Percentiles rank a stretch among this genome's conserved stretches.
Conservation (phyloP, 768 basidiomycete genomes). For the Amyloporia xantha region DNA sequence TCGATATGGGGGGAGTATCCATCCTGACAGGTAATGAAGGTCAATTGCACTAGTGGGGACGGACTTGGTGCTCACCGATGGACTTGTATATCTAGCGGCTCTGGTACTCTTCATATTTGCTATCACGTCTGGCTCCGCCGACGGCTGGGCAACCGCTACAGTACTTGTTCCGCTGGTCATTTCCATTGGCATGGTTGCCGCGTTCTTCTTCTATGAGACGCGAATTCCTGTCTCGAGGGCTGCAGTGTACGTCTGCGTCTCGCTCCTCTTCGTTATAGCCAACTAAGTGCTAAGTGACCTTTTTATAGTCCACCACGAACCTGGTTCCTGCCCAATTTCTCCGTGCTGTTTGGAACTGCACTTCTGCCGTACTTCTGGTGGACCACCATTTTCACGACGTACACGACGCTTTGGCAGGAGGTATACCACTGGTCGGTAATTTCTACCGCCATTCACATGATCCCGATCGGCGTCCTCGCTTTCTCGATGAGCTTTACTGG, state of each 20-base stretch:
- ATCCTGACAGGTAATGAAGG: slow-evolving; percentile 24
- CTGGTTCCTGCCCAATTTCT: slow-evolving; percentile 35
- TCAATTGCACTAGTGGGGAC: neutral
- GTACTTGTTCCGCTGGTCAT: slow-evolving; percentile 40
- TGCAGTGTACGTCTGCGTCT: slow-evolving; percentile 19
- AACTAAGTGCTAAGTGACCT: too few relatives aligned
- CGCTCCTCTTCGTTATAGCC: too few relatives aligned
- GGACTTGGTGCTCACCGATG: neutral
- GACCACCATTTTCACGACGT: slow-evolving; percentile 28
- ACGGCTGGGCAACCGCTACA: slow-evolving; percentile 33
- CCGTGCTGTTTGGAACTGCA: slow-evolving; percentile 29
- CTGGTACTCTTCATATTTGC: slow-evolving; percentile 31
- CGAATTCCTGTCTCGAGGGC: slow-evolving; percentile 29
- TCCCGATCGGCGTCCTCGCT: slow-evolving; percentile 36
- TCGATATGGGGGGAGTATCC: slow-evolving; percentile 31
- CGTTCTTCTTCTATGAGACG: slow-evolving; percentile 38
- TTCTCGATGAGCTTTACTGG: slow-evolving; percentile 34
- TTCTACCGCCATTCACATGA: slow-evolving; percentile 33
- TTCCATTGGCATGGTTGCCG: slow-evolving; percentile 30
- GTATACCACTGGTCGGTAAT: slow-evolving; percentile 30
- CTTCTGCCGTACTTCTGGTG: slow-evolving; percentile 36
- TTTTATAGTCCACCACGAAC: slow-evolving; percentile 25
- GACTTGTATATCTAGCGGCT: slow-evolving; percentile 14
- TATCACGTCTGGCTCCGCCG: slow-evolving; percentile 34
- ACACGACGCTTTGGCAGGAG: slow-evolving; percentile 30